Evolutionary conservation across 306 rosid species (phyloP), one percentile per base, ranked within the genome.

Genomic region (Nissolia schottii): DNA sequence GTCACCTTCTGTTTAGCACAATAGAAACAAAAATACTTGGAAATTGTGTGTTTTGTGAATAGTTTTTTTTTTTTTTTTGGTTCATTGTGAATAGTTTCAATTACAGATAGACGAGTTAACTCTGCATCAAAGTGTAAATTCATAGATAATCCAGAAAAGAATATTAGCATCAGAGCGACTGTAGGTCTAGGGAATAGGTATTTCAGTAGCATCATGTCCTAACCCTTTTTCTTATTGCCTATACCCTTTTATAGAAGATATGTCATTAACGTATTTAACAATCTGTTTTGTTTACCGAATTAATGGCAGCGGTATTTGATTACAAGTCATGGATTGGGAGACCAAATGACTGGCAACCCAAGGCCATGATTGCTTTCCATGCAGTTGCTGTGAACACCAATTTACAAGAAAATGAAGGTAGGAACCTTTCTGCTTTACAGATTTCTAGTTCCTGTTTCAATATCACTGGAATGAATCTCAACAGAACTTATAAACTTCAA

Each of bases 301-400:
- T 75, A 79, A 74, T 81, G 71, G 76, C 96, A 89, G 96, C 85
- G 41, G 61, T 94, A 58, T 87, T 94, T 76, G 87, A 94, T 80
- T 75, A 85, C 72, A 78, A 88, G 49, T 75, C 97, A 46, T 91
- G 99, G 97, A 74, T 79, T 18, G 99, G 99, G 13, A 91, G 80
- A 74, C 73, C 74, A 2, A 78, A 75, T 46, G 97, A 94, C 74
- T 94, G 96, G 99, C 99, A 94, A 71, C 99, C 99, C 55, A 91
- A 92, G 85, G 99, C 96, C 61, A 85, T 74, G 84, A 79, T 89
- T 66, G 83, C 93, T 76, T 88, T 77, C 71, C 94, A 91, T 31
- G 95, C 93, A 13, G 99, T 94, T 76, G 97, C 97, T 16, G 99
- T 94, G 75, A 89, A 91, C 73, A 91, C 99, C 79, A 89, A 91